Evolutionary conservation across 495 filamentous ascomycete species (phyloP).

Genomic region (Neurospora sp.): DNA sequence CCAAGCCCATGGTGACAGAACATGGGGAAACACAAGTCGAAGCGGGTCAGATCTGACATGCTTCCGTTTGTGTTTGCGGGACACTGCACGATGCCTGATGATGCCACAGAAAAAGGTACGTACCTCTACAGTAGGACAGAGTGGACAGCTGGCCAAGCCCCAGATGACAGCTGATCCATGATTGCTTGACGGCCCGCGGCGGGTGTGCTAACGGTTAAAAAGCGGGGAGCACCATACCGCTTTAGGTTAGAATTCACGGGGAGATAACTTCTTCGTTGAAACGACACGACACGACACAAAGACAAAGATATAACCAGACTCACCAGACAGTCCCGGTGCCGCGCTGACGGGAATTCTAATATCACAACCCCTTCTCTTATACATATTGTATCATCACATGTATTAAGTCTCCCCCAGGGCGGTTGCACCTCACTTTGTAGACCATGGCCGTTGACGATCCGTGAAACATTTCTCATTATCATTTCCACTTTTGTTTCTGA

Average conservation of each 20-base stretch:
- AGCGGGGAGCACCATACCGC: not conserved
- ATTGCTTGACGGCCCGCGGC: not conserved
- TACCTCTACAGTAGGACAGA: not conserved
- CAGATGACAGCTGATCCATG: not conserved
- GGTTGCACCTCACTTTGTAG: not conserved
- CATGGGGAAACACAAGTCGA: not conserved
- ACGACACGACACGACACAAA: not conserved
- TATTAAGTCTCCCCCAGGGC: not conserved
- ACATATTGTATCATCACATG: not conserved
- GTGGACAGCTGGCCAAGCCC: not conserved
- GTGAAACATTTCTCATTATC: not conserved
- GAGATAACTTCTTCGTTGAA: not conserved
- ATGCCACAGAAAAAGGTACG: not conserved
- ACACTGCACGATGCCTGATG: not conserved
- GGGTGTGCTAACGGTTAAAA: not conserved
- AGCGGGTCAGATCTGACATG: not conserved
- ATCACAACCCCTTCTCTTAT: not conserved
- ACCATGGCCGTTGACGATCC: not conserved
- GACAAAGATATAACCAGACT: not conserved
- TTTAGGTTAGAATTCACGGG: not conserved
- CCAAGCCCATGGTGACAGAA: not conserved
- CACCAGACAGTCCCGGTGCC: not conserved
- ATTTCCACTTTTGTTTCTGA: not conserved
- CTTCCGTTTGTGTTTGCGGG: not conserved
- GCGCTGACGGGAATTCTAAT: not conserved